Conservation (phyloP, 2,329 filamentous ascomycete species). For the Botrytis tulipae region DNA sequence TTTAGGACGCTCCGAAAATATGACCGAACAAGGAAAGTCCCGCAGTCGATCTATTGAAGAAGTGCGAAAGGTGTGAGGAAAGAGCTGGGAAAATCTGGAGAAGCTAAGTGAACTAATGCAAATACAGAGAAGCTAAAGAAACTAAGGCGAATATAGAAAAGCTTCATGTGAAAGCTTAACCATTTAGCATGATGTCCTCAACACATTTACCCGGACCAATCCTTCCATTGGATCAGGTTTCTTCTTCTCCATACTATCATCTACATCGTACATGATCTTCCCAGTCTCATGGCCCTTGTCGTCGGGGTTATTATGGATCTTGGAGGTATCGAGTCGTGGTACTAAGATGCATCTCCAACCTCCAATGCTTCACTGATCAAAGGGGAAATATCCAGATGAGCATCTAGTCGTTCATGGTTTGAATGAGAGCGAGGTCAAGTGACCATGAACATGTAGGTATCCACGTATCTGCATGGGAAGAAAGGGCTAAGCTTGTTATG, state of each 20-base stretch:
- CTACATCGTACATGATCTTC: neutral
- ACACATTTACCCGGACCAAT: neutral
- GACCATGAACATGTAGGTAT: neutral
- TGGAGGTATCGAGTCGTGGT: neutral
- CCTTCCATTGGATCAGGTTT: neutral
- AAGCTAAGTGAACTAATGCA: neutral
- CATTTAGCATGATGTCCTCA: neutral
- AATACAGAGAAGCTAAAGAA: too few relatives aligned
- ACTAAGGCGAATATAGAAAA: neutral
- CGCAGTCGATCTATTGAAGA: neutral
- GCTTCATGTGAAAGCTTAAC: neutral
- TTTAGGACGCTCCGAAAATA: neutral
- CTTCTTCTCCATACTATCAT: neutral
- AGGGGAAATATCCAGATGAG: neutral
- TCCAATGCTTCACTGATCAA: neutral
- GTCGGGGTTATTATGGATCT: conserved; percentile 1
- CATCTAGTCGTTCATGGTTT: neutral
- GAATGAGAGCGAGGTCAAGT: neutral
- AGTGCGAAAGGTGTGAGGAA: neutral
- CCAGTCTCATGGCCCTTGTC: neutral
- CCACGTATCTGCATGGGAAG: neutral
- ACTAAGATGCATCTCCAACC: neutral
- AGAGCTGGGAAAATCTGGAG: neutral
- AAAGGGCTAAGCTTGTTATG: neutral
- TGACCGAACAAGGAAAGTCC: neutral